A percentile compares a stretch with the other conserved stretches of the same genome.
phyloP scores from a whole-genome alignment of 1,284 basidiomycete genomes.

The Trametes pubescens region DNA sequence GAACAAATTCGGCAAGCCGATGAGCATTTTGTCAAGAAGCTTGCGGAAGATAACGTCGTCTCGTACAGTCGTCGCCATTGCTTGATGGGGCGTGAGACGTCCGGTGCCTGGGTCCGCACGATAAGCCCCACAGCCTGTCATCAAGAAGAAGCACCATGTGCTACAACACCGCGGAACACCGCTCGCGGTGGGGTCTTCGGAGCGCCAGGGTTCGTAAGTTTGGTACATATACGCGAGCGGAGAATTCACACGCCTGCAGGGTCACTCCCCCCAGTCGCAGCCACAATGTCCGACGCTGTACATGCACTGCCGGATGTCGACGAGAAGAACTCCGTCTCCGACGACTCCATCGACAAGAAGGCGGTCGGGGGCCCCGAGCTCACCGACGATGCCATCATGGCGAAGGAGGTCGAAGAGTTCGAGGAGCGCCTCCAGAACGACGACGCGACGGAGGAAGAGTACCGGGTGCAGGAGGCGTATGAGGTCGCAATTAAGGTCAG shows the following conservation, averaged over 20 bases:
- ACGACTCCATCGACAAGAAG: constrained; percentile 38
- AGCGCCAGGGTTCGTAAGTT: not conserved
- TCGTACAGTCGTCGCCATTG: not conserved
- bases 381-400: constrained; percentile 36
- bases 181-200: not conserved
- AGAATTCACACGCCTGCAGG: constrained; percentile 16
- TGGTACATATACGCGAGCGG: constrained; percentile 20
- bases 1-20: not conserved
- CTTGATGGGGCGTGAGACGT: not conserved
- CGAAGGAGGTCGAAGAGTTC: constrained; percentile 45
- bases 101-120: constrained; percentile 6
- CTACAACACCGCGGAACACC: not conserved
- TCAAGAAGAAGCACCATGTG: constrained; percentile 4
- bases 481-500: constrained; percentile 49
- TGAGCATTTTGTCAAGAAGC: not conserved
- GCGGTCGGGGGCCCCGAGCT: constrained; percentile 24
- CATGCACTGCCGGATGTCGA: constrained; percentile 29
- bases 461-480: constrained; percentile 45
- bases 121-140: not conserved
- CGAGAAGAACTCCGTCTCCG: constrained; percentile 33
- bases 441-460: constrained; percentile 44
- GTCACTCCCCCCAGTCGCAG: constrained; percentile 22
- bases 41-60: not conserved
- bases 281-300: constrained; percentile 31
- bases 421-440: constrained; percentile 48